Base-by-base conservation (phyloP, 768 basidiomycete genomes). In the Lenzites betulinus region DNA sequence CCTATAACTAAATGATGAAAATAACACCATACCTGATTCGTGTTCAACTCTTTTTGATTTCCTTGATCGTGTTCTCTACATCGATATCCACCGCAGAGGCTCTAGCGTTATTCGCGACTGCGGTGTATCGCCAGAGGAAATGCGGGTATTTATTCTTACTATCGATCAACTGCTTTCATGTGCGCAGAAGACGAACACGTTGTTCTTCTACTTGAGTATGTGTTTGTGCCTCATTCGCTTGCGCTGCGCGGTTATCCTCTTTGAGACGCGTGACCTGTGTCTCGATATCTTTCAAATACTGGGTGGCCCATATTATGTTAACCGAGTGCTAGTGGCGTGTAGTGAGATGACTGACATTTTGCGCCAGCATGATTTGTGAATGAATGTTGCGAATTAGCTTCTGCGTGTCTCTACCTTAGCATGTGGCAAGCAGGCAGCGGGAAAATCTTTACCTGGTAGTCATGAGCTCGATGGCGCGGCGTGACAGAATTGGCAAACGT, bases 401-500 rank as follows among this genome's bases (percentile, higher is more conserved):
- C 61, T 63, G 22, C 4, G 9, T 9, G 1, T 11, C 16, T 20
- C 8, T 2, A 30, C 20, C 1, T 22, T n/a, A 36, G 23, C 8
- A 20, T 15, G 20, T 25, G 23, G 11, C 1, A 38, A 7, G 36
- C 11, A 7, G 22, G 0, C 18, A 7, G 36, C 3, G 18, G 3
- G 15, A 12, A 28, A 11, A 13, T 33, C 4, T 28, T 2, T 18
- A 59, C 62, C 57, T 58, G 25, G 25, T 63, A 59, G 33, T 59
- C 43, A 13, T 59, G 57, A 5, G 52, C 23, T 16, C 43, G 39
- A 20, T 63, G 52, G 13, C 62, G 57, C 18, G 53, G 52, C 1
- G 62, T 48, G 15, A 63, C 57, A 13, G 46, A 63, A 35, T 63
- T 63, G 6, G 59, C 62, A 35, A 63, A 63, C 5, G 62, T 63